A percentile compares a stretch with the other conserved stretches of the same genome.
Conservation (phyloP, 768 basidiomycete species). For the Leccinum barrowsii region DNA sequence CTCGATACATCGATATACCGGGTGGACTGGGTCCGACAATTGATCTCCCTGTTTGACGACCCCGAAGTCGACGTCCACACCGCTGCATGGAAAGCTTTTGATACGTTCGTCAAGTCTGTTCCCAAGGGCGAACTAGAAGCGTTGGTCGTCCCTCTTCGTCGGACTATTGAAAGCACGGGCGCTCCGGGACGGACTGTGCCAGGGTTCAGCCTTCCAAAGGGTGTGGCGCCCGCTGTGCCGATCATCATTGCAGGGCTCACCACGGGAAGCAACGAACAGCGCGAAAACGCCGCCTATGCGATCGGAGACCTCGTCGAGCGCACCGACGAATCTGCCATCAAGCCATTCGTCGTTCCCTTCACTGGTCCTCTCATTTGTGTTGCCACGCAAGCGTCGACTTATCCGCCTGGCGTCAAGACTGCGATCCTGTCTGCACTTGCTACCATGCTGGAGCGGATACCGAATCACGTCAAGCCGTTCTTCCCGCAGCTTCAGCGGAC, state of each 20-base stretch:
- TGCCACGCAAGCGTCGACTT: slow-evolving; percentile 83
- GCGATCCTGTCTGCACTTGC: slow-evolving; percentile 86
- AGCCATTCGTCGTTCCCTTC: slow-evolving; percentile 92
- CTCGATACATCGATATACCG: slow-evolving; percentile 84
- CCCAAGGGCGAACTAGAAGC: slow-evolving; percentile 93
- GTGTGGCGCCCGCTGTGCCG: slow-evolving; percentile 78
- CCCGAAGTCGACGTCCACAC: slow-evolving; percentile 68
- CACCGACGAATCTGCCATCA: slow-evolving; percentile 82
- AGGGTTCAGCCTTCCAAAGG: slow-evolving; percentile 84
- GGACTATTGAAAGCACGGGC: slow-evolving; percentile 84
- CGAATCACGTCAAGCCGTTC: slow-evolving; percentile 91
- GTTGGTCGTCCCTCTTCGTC: slow-evolving; percentile 82
- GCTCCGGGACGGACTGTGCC: slow-evolving; percentile 73
- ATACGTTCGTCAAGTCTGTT: slow-evolving; percentile 83
- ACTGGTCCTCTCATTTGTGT: slow-evolving; percentile 95
- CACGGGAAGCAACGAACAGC: slow-evolving; percentile 89
- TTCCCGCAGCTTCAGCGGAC: slow-evolving; percentile 97
- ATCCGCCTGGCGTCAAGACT: slow-evolving; percentile 90
- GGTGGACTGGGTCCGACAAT: slow-evolving; percentile 90
- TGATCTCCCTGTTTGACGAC: slow-evolving; percentile 83
- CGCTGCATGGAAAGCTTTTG: slow-evolving; percentile 79
- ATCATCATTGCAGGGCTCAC: slow-evolving; percentile 91
- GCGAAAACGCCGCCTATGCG: slow-evolving; percentile 93
- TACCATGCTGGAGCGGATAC: slow-evolving; percentile 82
- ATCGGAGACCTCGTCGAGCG: slow-evolving; percentile 94